These are phyloP conservation scores for Trichoderma gamsii DNA, from an alignment of 495 filamentous ascomycete species.

Conservation along the genomic window DNA sequence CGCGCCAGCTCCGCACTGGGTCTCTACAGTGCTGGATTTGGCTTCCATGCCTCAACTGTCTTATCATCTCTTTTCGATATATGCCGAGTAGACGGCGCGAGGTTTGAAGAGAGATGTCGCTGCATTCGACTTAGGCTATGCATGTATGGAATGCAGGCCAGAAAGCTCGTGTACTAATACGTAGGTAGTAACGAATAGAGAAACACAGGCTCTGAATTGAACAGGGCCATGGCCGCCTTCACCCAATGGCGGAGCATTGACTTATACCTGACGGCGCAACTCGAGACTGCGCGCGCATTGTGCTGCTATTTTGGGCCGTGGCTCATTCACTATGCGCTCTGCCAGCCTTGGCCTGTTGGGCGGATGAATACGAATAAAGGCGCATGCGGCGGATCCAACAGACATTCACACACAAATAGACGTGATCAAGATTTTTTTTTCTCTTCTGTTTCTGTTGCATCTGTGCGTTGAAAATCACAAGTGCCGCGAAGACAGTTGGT, in stretches of 20 bases:
- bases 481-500: neutral
- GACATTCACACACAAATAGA: neutral
- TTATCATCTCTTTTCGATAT: too few relatives aligned
- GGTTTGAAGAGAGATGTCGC: too few relatives aligned
- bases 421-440: neutral
- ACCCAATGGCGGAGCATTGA: neutral
- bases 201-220: neutral
- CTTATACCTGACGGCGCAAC: neutral
- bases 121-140: too few relatives aligned
- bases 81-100: too few relatives aligned
- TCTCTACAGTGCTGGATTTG: neutral
- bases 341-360: neutral
- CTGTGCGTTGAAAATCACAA: too few relatives aligned
- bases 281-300: neutral
- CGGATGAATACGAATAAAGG: neutral
- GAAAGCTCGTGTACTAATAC: too few relatives aligned
- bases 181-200: neutral
- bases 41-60: too few relatives aligned
- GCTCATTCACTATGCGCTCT: neutral
- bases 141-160: too few relatives aligned
- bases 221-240: neutral
- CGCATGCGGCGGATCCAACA: too few relatives aligned
- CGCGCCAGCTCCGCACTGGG: conserved; percentile 7
- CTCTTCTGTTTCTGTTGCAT: neutral
- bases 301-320: neutral